Percentiles rank a stretch among this genome's conserved stretches.
Evolutionary conservation across 805 yeast species (phyloP).

Genomic region (Myxozyma geophila): DNA sequence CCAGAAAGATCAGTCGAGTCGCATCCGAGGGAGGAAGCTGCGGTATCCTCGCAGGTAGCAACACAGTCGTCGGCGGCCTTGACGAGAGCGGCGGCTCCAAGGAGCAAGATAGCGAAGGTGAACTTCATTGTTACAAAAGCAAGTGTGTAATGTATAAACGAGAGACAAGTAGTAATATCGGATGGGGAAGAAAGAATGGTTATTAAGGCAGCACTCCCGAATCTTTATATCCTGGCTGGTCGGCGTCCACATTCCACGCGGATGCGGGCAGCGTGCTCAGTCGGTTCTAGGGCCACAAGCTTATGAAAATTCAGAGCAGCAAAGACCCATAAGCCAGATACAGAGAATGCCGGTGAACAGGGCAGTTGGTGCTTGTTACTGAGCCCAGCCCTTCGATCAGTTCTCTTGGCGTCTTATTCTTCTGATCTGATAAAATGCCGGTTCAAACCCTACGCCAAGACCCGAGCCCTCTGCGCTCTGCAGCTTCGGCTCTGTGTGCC

Average conservation of each 20-base stretch:
- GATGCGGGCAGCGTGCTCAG: too few species aligned
- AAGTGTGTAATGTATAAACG: not conserved
- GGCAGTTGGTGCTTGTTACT: not conserved
- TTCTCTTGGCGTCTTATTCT: not conserved
- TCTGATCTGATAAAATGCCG: not conserved
- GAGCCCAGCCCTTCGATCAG: not conserved
- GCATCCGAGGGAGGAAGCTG: not conserved
- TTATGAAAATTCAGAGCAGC: too few species aligned
- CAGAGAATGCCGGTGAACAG: too few species aligned
- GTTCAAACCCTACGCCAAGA: not conserved
- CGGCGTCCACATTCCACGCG: too few species aligned
- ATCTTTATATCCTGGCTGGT: too few species aligned
- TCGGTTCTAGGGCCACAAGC: too few species aligned
- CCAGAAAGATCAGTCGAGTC: not conserved
- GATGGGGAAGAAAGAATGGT: not conserved
- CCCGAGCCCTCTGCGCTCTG: not conserved
- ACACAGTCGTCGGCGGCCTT: not conserved
- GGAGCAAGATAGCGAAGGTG: not conserved
- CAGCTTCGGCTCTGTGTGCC: not conserved
- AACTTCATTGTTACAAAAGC: not conserved
- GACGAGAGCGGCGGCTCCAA: not conserved
- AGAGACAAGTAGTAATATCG: not conserved
- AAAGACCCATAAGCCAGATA: too few species aligned
- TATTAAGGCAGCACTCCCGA: not conserved
- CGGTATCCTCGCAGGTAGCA: not conserved